These are phyloP conservation scores for Alternaria gaisen DNA, from an alignment of 2,329 filamentous ascomycete genomes.

Conservation along the genomic window DNA sequence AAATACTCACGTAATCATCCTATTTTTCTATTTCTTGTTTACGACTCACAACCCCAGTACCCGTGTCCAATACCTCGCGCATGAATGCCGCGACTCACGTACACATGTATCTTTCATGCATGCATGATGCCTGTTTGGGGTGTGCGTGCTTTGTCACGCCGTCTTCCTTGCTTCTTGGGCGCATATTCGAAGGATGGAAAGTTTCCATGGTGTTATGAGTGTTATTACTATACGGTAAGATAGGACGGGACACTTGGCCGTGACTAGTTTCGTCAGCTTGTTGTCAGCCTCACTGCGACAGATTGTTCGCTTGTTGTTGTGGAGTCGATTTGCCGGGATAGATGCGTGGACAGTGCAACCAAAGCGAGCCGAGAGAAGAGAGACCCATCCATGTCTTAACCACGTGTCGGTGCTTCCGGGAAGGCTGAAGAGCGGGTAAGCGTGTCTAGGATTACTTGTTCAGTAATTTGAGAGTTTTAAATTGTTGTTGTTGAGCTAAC, in stretches of 20 bases:
- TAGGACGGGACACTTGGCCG: neutral
- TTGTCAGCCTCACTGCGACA: neutral
- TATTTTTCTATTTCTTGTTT: neutral
- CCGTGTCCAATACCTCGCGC: neutral
- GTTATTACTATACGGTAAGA: neutral
- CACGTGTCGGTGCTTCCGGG: slow-evolving; percentile 1
- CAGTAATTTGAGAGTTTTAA: neutral
- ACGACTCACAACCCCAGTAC: slow-evolving; percentile 1
- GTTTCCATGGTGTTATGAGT: neutral
- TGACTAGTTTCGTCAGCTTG: neutral
- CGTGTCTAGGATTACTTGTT: neutral
- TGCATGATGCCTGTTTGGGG: neutral
- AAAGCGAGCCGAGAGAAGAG: neutral
- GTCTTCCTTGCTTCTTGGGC: slow-evolving; percentile 2
- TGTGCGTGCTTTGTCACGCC: neutral
- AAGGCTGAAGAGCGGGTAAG: neutral
- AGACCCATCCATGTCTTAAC: neutral
- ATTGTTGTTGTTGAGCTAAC: neutral
- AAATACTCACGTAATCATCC: neutral
- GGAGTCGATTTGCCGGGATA: neutral
- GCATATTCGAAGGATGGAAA: neutral
- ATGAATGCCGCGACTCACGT: neutral
- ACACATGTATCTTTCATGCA: neutral
- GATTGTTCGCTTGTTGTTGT: neutral
- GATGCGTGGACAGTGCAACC: neutral